phyloP scores from a whole-genome alignment of 2,329 filamentous ascomycete genomes.

The Tolypocladium ophioglossoides region DNA sequence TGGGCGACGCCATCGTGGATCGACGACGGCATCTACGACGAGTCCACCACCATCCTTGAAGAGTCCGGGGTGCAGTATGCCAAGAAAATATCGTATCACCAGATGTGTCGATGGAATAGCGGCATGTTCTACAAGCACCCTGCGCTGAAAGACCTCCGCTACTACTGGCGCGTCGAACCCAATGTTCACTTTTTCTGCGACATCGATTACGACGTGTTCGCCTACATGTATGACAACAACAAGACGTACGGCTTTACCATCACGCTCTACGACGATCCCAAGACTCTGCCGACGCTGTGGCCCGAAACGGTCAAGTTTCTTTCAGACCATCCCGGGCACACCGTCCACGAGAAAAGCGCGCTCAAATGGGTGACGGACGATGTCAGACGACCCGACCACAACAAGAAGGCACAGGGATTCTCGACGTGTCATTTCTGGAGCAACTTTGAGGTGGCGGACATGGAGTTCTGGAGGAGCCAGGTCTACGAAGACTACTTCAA shows the following conservation, averaged over 20 bases:
- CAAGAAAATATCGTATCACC: conserved; percentile 81
- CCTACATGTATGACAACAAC: conserved; percentile 96
- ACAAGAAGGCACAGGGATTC: conserved; percentile 76
- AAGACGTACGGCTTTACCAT: conserved; percentile 99
- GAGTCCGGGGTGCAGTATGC: conserved; percentile 88
- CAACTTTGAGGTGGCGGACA: conserved; percentile 93
- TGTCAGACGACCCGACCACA: conserved; percentile 65
- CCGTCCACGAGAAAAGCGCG: conserved; percentile 69
- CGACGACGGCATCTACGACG: conserved; percentile 71
- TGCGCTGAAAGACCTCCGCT: conserved; percentile 69
- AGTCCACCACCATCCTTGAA: conserved; percentile 73
- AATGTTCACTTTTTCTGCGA: conserved; percentile 99
- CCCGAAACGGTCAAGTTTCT: conserved; percentile 92
- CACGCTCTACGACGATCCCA: conserved; percentile 85
- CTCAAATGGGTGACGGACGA: conserved; percentile 80
- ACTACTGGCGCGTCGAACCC: conserved; percentile 98
- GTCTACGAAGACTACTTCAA: conserved; percentile 94
- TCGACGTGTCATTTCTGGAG: conserved; percentile 99
- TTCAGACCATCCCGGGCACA: conserved; percentile 68
- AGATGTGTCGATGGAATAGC: conserved; percentile 99
- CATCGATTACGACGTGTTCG: conserved; percentile 96
- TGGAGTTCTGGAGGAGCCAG: conserved; percentile 85
- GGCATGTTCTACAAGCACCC: conserved; percentile 97
- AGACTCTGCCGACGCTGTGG: conserved; percentile 82
- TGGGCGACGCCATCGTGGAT: conserved; percentile 93